Conservation (phyloP, 257 asterid species). For the Nicotiana sylvestris region DNA sequence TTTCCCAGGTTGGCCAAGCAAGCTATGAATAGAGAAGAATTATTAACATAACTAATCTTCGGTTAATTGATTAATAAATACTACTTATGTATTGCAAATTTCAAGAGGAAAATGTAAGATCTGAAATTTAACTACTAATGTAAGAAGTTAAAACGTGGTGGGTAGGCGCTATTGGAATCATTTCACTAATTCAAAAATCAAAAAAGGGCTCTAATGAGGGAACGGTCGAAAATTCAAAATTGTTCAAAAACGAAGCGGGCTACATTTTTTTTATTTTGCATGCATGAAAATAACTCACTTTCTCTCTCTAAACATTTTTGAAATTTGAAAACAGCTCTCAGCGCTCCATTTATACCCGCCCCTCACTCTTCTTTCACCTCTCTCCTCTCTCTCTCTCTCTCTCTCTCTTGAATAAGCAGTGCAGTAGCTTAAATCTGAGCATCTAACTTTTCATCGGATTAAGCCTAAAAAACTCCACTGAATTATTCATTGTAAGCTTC, state of each 20-base stretch:
- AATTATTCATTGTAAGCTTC: slow-evolving; percentile 20
- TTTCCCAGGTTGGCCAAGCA: no score
- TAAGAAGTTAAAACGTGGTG: slow-evolving; percentile 6
- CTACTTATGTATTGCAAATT: no score
- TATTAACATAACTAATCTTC: no score
- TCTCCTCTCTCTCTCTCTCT: slow-evolving; percentile 1
- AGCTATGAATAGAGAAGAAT: no score
- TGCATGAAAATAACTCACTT: slow-evolving; percentile 1
- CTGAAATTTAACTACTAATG: not conserved
- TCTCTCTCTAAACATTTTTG: slow-evolving; percentile 18
- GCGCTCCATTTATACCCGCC: slow-evolving; percentile 26
- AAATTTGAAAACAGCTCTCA: slow-evolving; percentile 42
- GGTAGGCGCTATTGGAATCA: slow-evolving; percentile 4
- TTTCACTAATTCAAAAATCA: slow-evolving; percentile 13
- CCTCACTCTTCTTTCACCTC: slow-evolving; percentile 8
- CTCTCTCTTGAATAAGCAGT: not conserved
- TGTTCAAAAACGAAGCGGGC: slow-evolving; percentile 45
- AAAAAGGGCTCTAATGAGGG: not conserved
- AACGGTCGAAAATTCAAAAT: slow-evolving; percentile 47
- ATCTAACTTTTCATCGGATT: not conserved
- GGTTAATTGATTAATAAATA: no score
- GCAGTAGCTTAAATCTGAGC: not conserved
- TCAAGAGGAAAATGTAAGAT: not conserved
- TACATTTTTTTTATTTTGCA: not conserved
- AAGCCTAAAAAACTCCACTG: not conserved